phyloP scores from a whole-genome alignment of 2,329 filamentous ascomycete genomes.

The Aspergillus puulaauensis region DNA sequence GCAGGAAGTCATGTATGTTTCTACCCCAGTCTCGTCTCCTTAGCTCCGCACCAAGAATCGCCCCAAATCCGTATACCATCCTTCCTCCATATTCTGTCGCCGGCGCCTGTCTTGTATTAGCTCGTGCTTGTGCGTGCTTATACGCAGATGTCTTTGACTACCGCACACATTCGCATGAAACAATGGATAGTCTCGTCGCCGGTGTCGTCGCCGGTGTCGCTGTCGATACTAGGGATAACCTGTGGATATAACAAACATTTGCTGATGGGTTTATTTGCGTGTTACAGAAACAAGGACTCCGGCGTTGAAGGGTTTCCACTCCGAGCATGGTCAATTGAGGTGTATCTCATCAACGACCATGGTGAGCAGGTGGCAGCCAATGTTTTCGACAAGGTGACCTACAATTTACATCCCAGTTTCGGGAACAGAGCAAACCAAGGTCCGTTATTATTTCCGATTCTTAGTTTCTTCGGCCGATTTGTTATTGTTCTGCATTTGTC shows the following conservation, averaged over 20 bases:
- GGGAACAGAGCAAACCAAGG: constrained; percentile 76
- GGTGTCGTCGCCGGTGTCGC: neutral
- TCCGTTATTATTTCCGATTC: constrained; percentile 49
- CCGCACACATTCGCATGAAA: neutral
- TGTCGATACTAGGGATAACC: neutral
- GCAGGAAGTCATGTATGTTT: constrained; percentile 79
- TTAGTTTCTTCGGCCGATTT: neutral
- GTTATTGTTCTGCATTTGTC: neutral
- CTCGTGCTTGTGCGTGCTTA: neutral
- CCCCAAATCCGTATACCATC: neutral
- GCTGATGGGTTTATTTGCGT: constrained; percentile 16
- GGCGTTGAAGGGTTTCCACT: constrained; percentile 87
- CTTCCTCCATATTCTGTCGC: constrained; percentile 5
- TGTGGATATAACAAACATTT: neutral
- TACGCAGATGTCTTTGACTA: neutral
- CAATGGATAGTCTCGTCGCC: neutral
- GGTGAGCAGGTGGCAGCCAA: constrained; percentile 80
- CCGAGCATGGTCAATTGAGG: constrained; percentile 85
- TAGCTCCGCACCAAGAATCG: constrained; percentile 2
- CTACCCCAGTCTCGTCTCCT: constrained; percentile 9
- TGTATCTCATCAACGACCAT: constrained; percentile 80
- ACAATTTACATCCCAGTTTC: constrained; percentile 93
- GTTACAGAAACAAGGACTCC: constrained; percentile 70
- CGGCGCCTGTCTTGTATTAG: neutral
- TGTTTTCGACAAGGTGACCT: constrained; percentile 88